Percentiles rank a stretch among this genome's conserved stretches.
Conservation (phyloP, 495 filamentous ascomycete species). For the Aspergillus mulundensis region DNA sequence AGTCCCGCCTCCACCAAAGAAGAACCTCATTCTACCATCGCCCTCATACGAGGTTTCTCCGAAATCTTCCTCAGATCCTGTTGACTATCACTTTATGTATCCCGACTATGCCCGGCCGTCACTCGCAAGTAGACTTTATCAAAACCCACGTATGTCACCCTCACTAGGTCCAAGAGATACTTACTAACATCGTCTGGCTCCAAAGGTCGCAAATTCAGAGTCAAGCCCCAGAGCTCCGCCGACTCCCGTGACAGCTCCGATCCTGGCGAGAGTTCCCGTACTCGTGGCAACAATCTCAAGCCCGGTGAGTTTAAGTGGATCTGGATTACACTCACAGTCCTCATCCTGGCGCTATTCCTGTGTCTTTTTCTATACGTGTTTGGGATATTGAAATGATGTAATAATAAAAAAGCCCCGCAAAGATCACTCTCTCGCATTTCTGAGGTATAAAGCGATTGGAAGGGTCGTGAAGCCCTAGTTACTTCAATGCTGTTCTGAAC, state of each 20-base stretch:
- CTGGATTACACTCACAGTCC: conserved; percentile 25
- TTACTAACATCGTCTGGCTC: background rate
- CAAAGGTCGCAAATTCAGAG: background rate
- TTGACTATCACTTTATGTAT: background rate
- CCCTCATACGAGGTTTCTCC: no score
- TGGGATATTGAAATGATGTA: conserved; percentile 27
- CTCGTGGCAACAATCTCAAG: background rate
- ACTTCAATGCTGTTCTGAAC: background rate
- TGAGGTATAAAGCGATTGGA: background rate
- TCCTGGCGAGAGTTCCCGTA: background rate
- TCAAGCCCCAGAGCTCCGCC: background rate
- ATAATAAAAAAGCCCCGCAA: conserved; percentile 15
- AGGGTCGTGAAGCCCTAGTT: background rate
- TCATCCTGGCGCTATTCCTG: conserved; percentile 30
- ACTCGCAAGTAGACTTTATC: conserved; percentile 2
- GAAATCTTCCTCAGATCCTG: background rate
- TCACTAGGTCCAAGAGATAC: background rate
- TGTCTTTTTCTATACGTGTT: conserved; percentile 34
- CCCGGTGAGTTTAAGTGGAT: conserved; percentile 32
- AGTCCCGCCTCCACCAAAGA: conserved; percentile 9
- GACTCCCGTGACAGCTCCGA: background rate
- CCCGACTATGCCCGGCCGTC: conserved; percentile 13
- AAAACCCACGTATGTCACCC: background rate
- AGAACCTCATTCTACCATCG: no score
- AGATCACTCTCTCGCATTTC: background rate